These are phyloP conservation scores for Dictyostelium intermedium DNA, from an alignment of 78 protist species.

Conservation along the genomic window DNA sequence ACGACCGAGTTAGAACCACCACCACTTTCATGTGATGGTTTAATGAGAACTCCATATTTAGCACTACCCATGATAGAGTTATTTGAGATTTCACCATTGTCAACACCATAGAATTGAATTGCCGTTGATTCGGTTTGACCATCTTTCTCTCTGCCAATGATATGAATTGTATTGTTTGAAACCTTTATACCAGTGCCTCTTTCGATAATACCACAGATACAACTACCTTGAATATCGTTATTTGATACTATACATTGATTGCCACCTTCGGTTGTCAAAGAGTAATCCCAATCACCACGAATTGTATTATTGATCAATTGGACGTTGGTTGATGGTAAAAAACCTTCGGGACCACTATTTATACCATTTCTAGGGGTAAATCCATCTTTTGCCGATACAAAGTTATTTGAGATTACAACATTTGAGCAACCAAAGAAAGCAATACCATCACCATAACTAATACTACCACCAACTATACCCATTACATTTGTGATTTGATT, in stretches of 20 bases:
- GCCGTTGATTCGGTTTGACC: conserved; percentile 18
- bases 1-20: conserved; percentile 25
- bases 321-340: conserved; percentile 1
- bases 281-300: conserved; percentile 72
- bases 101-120: conserved; percentile 64
- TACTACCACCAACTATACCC: conserved; percentile 44
- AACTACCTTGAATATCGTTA: conserved; percentile 38
- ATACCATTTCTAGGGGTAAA: conserved; percentile 66
- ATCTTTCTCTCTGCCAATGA: conserved; percentile 9
- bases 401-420: conserved; percentile 36
- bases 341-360: conserved; percentile 73
- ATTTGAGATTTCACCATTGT: conserved; percentile 10
- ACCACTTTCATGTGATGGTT: conserved; percentile 51
- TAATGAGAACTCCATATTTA: conserved; percentile 31
- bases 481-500: conserved; percentile 54
- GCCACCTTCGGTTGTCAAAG: conserved; percentile 48
- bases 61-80: conserved; percentile 36
- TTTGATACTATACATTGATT: not conserved
- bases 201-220: conserved; percentile 35
- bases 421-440: conserved; percentile 44
- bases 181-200: conserved; percentile 28
- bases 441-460: conserved; percentile 66
- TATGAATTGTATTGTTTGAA: conserved; percentile 15
- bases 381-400: conserved; percentile 47
- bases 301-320: conserved; percentile 24